Percentiles rank a stretch among this genome's conserved stretches.
phyloP scores from a whole-genome alignment of 257 asterid species.

The Agastache rugosa region DNA sequence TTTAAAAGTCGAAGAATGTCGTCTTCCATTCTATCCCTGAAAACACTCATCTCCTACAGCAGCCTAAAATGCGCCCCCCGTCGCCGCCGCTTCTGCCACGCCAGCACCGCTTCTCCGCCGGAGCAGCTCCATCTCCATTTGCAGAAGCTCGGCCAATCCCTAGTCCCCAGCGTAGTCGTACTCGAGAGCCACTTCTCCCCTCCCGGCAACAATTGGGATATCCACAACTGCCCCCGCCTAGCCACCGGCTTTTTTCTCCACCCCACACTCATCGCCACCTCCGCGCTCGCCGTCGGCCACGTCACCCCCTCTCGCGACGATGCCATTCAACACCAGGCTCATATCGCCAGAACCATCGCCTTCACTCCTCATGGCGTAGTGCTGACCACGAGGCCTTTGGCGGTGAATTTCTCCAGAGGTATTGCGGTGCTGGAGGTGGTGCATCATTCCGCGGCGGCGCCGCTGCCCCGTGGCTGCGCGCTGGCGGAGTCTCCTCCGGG shows the following conservation, averaged over 20 bases:
- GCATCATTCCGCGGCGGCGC: background rate
- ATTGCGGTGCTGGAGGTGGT: background rate
- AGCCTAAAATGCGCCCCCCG: background rate
- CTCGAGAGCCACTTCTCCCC: conserved; percentile 22
- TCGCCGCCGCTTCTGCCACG: conserved; percentile 13
- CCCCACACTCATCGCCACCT: background rate
- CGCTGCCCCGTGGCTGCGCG: background rate
- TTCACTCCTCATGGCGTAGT: background rate
- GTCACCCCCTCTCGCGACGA: background rate
- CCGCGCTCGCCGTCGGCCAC: background rate
- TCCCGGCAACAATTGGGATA: background rate
- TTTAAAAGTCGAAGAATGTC: background rate
- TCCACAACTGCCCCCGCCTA: background rate
- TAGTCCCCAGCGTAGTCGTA: conserved; percentile 6
- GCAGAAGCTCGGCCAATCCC: background rate
- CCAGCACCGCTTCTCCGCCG: background rate
- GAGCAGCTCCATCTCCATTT: background rate
- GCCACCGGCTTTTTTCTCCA: background rate
- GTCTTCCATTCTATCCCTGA: background rate
- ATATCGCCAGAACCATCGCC: conserved; percentile 2
- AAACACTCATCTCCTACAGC: background rate
- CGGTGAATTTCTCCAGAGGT: background rate
- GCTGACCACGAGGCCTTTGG: background rate
- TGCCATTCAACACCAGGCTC: background rate
- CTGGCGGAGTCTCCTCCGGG: conserved; percentile 7